Conservation (phyloP, 768 basidiomycete genomes). For the Tricholoma sp. region DNA sequence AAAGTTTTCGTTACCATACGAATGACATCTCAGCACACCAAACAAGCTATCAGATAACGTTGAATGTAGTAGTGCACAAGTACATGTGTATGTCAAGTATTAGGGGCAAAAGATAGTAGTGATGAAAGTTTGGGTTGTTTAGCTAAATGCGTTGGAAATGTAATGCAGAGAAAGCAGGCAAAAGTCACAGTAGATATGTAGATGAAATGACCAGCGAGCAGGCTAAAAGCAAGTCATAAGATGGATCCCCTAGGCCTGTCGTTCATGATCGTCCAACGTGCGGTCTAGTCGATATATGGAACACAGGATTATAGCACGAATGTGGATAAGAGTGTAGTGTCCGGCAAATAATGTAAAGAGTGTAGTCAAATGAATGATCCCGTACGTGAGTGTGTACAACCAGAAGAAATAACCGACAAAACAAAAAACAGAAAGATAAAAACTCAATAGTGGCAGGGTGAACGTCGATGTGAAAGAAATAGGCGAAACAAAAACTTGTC, state of each 20-base stretch:
- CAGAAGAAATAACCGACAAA: not conserved
- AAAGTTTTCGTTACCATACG: not conserved
- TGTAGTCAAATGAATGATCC: not conserved
- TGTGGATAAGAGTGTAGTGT: not conserved
- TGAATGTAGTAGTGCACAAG: not conserved
- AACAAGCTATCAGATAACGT: not conserved
- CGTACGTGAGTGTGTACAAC: constrained; percentile 3
- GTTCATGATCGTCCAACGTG: not conserved
- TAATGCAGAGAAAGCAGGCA: not conserved
- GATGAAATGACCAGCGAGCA: not conserved
- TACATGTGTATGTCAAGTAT: not conserved
- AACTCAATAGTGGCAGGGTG: not conserved
- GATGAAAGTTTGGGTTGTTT: not conserved
- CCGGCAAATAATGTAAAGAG: not conserved
- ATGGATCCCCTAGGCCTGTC: not conserved
- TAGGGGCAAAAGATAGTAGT: not conserved
- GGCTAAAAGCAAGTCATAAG: not conserved
- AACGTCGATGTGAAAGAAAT: not conserved
- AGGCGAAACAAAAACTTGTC: not conserved
- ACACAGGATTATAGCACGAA: not conserved
- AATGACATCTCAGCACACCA: not conserved
- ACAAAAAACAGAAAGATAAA: not conserved
- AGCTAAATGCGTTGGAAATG: not conserved
- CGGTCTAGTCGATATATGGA: not conserved
- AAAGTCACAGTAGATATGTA: not conserved